Evolutionary conservation across 2,329 filamentous ascomycete genomes (phyloP).

Genomic region (Trichoderma atrobrunneum): DNA sequence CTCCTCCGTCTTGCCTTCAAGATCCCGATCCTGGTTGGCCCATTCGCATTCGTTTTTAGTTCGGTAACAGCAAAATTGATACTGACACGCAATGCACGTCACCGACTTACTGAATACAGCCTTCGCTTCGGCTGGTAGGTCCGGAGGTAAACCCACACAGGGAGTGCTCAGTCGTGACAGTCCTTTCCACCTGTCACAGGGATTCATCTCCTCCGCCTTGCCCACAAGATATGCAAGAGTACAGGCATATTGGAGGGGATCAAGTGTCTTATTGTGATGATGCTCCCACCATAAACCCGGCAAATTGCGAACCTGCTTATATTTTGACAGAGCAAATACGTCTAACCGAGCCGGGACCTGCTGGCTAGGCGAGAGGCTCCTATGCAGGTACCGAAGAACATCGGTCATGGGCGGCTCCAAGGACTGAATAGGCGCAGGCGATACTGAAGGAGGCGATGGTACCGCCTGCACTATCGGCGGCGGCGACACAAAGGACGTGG

Average conservation of each 20-base stretch:
- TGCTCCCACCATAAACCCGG: slow-evolving; percentile 28
- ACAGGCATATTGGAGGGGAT: slow-evolving; percentile 28
- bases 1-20: background rate
- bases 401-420: slow-evolving; percentile 2
- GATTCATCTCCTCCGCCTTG: slow-evolving; percentile 24
- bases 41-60: slow-evolving; percentile 30
- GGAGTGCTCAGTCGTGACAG: slow-evolving; percentile 26
- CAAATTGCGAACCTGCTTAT: slow-evolving; percentile 27
- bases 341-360: slow-evolving; percentile 25
- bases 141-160: slow-evolving; percentile 30
- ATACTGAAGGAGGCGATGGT: background rate
- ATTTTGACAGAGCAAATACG: slow-evolving; percentile 24
- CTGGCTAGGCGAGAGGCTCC: slow-evolving; percentile 24
- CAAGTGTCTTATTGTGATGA: slow-evolving; percentile 25
- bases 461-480: background rate
- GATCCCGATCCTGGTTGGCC: background rate
- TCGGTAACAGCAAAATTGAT: slow-evolving; percentile 28
- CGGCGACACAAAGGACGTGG: background rate
- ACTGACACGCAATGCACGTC: slow-evolving; percentile 34
- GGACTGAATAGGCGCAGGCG: background rate
- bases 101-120: slow-evolving; percentile 23
- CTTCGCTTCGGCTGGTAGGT: slow-evolving; percentile 23
- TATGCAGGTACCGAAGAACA: slow-evolving; percentile 26
- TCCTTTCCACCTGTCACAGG: slow-evolving; percentile 3
- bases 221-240: slow-evolving; percentile 35